phyloP scores from a whole-genome alignment of 2,329 filamentous ascomycete genomes.

The Colletotrichum lini region DNA sequence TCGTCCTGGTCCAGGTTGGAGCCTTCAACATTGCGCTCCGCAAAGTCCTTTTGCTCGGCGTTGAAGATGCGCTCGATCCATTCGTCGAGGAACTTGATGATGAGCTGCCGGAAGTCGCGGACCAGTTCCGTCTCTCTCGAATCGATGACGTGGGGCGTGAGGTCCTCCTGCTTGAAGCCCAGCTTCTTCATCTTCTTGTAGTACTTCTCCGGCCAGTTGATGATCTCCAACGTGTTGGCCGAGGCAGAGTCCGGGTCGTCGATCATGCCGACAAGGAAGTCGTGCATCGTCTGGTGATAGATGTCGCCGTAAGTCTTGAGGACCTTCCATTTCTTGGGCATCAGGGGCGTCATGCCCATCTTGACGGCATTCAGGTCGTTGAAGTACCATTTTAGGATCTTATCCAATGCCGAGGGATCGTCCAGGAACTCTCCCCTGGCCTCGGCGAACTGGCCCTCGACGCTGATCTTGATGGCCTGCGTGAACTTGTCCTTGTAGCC shows the following conservation, averaged over 20 bases:
- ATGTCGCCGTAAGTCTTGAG: conserved; percentile 90
- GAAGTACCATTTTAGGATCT: conserved; percentile 95
- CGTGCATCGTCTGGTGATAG: conserved; percentile 96
- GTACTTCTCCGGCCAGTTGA: conserved; percentile 96
- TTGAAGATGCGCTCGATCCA: conserved; percentile 96
- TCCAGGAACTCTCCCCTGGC: conserved; percentile 83
- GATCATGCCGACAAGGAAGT: conserved; percentile 87
- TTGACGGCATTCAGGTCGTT: conserved; percentile 97
- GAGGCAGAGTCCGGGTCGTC: conserved; percentile 89
- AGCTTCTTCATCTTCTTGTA: conserved; percentile 96
- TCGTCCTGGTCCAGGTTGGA: conserved; percentile 87
- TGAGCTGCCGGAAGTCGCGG: conserved; percentile 93
- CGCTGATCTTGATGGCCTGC: conserved; percentile 81
- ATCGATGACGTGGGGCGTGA: conserved; percentile 90
- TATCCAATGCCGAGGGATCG: conserved; percentile 87
- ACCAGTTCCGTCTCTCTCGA: conserved; percentile 91
- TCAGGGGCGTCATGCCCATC: conserved; percentile 89
- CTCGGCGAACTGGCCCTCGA: conserved; percentile 80
- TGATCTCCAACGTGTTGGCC: conserved; percentile 89
- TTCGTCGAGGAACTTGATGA: conserved; percentile 95
- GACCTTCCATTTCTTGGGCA: conserved; percentile 98
- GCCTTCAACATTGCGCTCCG: conserved; percentile 80
- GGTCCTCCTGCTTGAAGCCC: conserved; percentile 81
- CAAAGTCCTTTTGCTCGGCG: conserved; percentile 86
- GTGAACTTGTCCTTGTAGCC: conserved; percentile 98